Percentiles rank a stretch among this genome's conserved stretches.
Conservation (phyloP, 2,329 filamentous ascomycete genomes). For the Nigrospora oryzae region DNA sequence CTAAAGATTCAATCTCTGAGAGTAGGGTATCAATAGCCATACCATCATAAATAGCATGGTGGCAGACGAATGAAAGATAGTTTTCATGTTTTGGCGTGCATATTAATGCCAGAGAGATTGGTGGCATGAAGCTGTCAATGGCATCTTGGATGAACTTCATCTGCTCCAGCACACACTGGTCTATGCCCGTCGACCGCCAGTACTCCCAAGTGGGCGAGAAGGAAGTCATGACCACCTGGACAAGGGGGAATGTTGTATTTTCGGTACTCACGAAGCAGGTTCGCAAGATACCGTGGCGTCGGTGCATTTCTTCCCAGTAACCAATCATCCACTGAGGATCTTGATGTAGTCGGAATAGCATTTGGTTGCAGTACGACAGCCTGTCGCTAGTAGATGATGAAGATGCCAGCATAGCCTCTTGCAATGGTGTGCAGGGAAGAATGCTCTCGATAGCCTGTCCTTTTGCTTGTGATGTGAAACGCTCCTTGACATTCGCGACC, state of each 20-base stretch:
- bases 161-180: slow-evolving; percentile 22
- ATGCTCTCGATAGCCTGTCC: slow-evolving; percentile 40
- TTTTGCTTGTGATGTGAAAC: slow-evolving; percentile 20
- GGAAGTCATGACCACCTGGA: slow-evolving; percentile 57
- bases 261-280: slow-evolving; percentile 67
- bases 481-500: slow-evolving; percentile 17
- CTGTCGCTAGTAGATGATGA: slow-evolving; percentile 18
- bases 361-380: slow-evolving; percentile 63
- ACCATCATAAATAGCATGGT: slow-evolving; percentile 85
- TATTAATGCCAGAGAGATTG: slow-evolving; percentile 35
- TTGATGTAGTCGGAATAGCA: slow-evolving; percentile 52
- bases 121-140: slow-evolving; percentile 36
- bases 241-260: slow-evolving; percentile 51
- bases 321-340: slow-evolving; percentile 39
- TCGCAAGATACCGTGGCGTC: slow-evolving; percentile 67
- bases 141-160: slow-evolving; percentile 25
- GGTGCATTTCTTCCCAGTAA: slow-evolving; percentile 55
- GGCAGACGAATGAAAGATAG: slow-evolving; percentile 46
- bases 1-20: slow-evolving; percentile 57
- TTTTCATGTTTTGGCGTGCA: slow-evolving; percentile 12
- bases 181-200: slow-evolving; percentile 14
- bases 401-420: slow-evolving; percentile 77
- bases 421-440: slow-evolving; percentile 76
- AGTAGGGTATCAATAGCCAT: slow-evolving; percentile 65
- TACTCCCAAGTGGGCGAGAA: slow-evolving; percentile 31